Base-by-base conservation (phyloP, 2,329 filamentous ascomycete species). In the Endoconidiophora laricicola region DNA sequence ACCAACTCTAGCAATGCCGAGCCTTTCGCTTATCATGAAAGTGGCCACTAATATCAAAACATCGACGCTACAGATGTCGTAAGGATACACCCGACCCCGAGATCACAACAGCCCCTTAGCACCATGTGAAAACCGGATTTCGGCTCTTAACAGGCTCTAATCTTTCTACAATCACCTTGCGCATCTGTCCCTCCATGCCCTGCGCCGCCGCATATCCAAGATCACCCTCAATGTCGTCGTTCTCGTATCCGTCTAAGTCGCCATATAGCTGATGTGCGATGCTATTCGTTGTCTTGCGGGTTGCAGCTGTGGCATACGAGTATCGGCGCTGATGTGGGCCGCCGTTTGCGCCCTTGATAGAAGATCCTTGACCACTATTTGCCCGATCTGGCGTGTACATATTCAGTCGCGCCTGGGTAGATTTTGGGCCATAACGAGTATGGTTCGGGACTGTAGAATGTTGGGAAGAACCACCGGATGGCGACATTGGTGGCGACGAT, bases 111-210 rank as follows among this genome's bases (percentile, higher is more conserved):
- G 14, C 18, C 12, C 4, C 29, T 69, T 69, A 96, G 70, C 91
- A 98, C 85, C 91, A 98, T 42, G 85, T 94, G 65, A 98, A 98
- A 29, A 98, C 87, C 2, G 91, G 91, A 61, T 94, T 93, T 62
- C 83, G 83, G 61, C 81, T 86, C 72, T 96, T 96, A 55, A 98
- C 91, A 54, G 90, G 84, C 70, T 98, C 91, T 52, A 98, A 68
- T 55, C 91, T 74, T 70, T 98, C 91, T 44, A 98, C 88, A 69
- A 98, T 96, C 44, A 98, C 91, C 65, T 91, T 94, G 58, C 88
- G 77, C 62, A 83, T 80, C 59, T 87, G 85, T 10, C 85, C 85
- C 65, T 96, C 91, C 77, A 94, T 86, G 23, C 86, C 91, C 62
- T 90, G 86, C 0, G 91, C 91, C 1, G 88, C 90, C 9, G 88